phyloP scores from a whole-genome alignment of 2,329 filamentous ascomycete genomes.

The Colletotrichum neosansevieriae region DNA sequence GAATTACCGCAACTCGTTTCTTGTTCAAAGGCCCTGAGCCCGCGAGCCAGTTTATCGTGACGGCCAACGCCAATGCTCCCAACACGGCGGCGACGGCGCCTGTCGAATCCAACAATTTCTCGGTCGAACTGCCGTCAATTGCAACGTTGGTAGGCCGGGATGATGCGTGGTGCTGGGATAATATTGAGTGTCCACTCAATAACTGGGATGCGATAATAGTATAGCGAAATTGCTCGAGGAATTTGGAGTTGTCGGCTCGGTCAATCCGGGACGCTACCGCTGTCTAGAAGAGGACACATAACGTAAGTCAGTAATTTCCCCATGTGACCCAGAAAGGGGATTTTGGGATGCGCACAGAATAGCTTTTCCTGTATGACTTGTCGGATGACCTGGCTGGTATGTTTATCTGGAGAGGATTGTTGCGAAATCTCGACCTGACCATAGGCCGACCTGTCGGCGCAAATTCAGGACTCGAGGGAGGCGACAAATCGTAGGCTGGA shows the following conservation, averaged over 20 bases:
- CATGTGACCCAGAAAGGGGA: slow-evolving; percentile 42
- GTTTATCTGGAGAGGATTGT: slow-evolving; percentile 59
- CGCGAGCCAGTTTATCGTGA: slow-evolving; percentile 78
- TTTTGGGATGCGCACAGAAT: slow-evolving; percentile 58
- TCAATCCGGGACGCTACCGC: slow-evolving; percentile 80
- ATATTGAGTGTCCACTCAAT: slow-evolving; percentile 76
- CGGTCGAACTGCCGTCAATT: slow-evolving; percentile 46
- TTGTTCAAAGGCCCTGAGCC: slow-evolving; percentile 66
- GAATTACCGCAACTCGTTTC: slow-evolving; percentile 62
- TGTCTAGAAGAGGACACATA: slow-evolving; percentile 58
- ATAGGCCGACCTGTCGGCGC: slow-evolving; percentile 68
- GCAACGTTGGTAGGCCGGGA: slow-evolving; percentile 41
- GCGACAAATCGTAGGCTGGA: slow-evolving; percentile 56
- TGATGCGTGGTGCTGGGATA: slow-evolving; percentile 52
- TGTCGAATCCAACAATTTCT: slow-evolving; percentile 52
- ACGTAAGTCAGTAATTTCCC: slow-evolving; percentile 40
- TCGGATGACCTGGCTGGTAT: slow-evolving; percentile 55
- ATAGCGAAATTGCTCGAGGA: slow-evolving; percentile 94
- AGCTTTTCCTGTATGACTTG: slow-evolving; percentile 59
- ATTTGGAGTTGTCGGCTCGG: slow-evolving; percentile 82
- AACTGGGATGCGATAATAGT: slow-evolving; percentile 92
- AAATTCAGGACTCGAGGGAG: slow-evolving; percentile 64
- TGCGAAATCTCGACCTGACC: slow-evolving; percentile 66
- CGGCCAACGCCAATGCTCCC: slow-evolving; percentile 76
- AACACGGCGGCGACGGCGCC: slow-evolving; percentile 67